Conservation (phyloP, 139 green algal genomes). For the Volvox africanus region DNA sequence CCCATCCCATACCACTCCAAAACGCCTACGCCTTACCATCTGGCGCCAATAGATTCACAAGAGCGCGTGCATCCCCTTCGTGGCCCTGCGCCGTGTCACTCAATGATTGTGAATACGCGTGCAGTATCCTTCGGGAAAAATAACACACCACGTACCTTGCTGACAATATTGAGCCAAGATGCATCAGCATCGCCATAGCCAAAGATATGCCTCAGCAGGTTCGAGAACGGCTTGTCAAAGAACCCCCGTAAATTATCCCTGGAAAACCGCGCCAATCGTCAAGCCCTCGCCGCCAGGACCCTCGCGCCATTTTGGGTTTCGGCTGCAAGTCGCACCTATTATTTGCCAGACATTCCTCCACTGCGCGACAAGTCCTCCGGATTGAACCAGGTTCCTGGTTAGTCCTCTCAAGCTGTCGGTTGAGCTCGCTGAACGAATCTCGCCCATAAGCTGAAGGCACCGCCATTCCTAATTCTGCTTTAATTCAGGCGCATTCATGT, state of each 20-base stretch:
- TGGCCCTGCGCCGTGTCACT: conserved; percentile 22
- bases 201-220: conserved; percentile 83
- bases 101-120: not conserved
- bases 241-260: conserved; percentile 88
- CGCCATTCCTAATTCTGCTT: not conserved
- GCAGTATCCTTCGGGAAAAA: too few relatives aligned
- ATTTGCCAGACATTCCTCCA: conserved; percentile 76
- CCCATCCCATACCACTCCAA: not conserved
- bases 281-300: not conserved
- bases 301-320: not conserved
- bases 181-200: conserved; percentile 82
- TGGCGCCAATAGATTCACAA: conserved; percentile 77
- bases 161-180: conserved; percentile 78
- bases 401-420: conserved; percentile 48
- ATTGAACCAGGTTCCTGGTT: conserved; percentile 58
- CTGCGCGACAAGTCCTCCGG: conserved; percentile 63
- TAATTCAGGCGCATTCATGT: too few relatives aligned
- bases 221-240: conserved; percentile 86
- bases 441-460: not conserved
- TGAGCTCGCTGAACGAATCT: conserved; percentile 47
- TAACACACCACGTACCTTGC: conserved; percentile 55
- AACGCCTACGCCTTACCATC: conserved; percentile 47
- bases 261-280: not conserved
- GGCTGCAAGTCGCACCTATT: conserved; percentile 65
- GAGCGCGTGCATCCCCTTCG: conserved; percentile 70